phyloP scores from a whole-genome alignment of 108 stramenopile species.

The Skeletonema grethae region DNA sequence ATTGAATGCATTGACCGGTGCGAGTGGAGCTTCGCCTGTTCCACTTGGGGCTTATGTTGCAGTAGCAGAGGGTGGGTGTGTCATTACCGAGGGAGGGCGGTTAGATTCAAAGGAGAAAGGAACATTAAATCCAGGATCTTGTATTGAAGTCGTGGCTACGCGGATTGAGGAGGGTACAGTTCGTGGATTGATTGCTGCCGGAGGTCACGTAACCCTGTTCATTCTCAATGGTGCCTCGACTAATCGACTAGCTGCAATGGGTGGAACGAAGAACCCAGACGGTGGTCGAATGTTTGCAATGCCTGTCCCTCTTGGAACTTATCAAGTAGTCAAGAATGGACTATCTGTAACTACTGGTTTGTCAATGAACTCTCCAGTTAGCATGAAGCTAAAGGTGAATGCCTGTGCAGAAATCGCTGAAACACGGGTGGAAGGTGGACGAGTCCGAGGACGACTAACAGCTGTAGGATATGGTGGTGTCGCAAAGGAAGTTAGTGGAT shows the following conservation, averaged over 20 bases:
- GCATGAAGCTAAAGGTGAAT: conserved; percentile 25
- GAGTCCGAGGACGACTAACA: conserved; percentile 38
- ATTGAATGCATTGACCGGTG: conserved; percentile 36
- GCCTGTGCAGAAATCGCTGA: conserved; percentile 37
- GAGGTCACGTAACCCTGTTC: conserved; percentile 43
- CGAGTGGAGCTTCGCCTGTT: conserved; percentile 31
- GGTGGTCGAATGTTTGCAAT: conserved; percentile 39
- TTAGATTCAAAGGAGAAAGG: conserved; percentile 42
- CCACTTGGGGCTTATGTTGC: conserved; percentile 41
- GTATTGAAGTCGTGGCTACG: conserved; percentile 43
- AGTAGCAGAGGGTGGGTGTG: conserved; percentile 38
- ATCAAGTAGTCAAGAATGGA: conserved; percentile 33
- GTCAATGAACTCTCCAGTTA: conserved; percentile 23
- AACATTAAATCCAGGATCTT: conserved; percentile 27
- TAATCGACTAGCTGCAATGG: neutral
- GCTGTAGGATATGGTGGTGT: conserved; percentile 15
- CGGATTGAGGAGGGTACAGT: conserved; percentile 44
- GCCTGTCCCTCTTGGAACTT: conserved; percentile 44
- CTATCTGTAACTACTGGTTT: conserved; percentile 28
- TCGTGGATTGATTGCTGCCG: conserved; percentile 35
- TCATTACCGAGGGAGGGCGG: conserved; percentile 36
- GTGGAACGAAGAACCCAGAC: conserved; percentile 4
- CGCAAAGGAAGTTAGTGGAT: conserved; percentile 24
- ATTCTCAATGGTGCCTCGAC: conserved; percentile 3
- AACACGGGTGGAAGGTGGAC: conserved; percentile 40